A percentile compares a stretch with the other conserved stretches of the same genome.
Evolutionary conservation across 2,329 filamentous ascomycete genomes (phyloP).

Genomic region (Phymatotrichopsis omnivora): DNA sequence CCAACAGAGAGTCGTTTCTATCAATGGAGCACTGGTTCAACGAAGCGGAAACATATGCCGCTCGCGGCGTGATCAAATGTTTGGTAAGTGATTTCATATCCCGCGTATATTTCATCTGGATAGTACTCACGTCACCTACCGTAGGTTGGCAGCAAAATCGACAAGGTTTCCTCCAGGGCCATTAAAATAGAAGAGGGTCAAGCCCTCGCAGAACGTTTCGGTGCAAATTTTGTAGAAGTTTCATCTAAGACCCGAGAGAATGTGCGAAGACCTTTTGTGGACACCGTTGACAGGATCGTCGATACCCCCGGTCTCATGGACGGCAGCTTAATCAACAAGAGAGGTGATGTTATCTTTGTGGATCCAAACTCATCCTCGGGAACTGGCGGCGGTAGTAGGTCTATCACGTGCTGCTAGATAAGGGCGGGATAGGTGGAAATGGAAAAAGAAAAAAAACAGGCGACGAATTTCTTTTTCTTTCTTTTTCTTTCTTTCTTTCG

Average conservation of each 20-base stretch:
- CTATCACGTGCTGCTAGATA: constrained; percentile 10
- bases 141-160: constrained; percentile 44
- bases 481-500: constrained; percentile 11
- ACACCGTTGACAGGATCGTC: constrained; percentile 44
- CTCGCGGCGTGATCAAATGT: constrained; percentile 42
- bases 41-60: constrained; percentile 44
- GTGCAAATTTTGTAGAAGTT: constrained; percentile 44
- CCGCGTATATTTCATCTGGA: not conserved
- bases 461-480: constrained; percentile 10
- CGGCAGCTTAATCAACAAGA: constrained; percentile 32
- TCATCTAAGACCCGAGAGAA: constrained; percentile 47
- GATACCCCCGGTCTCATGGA: constrained; percentile 39
- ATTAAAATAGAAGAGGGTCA: constrained; percentile 43
- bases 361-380: constrained; percentile 29
- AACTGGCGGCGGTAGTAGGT: constrained; percentile 14
- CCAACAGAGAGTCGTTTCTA: constrained; percentile 42
- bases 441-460: too few species aligned
- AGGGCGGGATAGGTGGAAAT: too few species aligned
- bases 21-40: constrained; percentile 47
- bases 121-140: not conserved
- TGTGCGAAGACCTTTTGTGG: constrained; percentile 44
- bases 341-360: constrained; percentile 10
- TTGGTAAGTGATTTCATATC: constrained; percentile 35
- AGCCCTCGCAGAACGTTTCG: constrained; percentile 40
- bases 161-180: constrained; percentile 40